Evolutionary conservation across 1,139 yeast genomes (phyloP).

Genomic region (Geotrichum europaeum): DNA sequence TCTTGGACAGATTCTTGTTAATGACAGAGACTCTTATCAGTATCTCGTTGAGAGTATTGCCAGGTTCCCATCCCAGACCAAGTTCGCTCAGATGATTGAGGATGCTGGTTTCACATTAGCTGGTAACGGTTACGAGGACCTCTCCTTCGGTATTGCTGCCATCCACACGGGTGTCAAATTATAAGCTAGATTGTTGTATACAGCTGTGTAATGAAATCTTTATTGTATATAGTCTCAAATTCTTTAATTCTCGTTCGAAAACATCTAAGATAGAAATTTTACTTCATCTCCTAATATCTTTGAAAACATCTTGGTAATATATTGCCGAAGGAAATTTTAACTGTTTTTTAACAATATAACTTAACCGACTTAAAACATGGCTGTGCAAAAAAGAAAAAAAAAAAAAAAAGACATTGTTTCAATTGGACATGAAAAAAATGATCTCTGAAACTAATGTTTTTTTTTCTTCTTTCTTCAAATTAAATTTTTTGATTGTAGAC

Average conservation of each 20-base stretch:
- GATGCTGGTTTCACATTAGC: slow-evolving; percentile 92
- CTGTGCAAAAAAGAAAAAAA: not conserved
- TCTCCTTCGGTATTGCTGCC: slow-evolving; percentile 95
- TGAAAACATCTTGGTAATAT: not conserved
- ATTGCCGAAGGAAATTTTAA: not conserved
- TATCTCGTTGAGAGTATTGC: slow-evolving; percentile 91
- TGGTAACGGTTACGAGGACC: slow-evolving; percentile 84
- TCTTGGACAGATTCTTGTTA: slow-evolving; percentile 92
- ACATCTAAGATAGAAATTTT: too few relatives aligned
- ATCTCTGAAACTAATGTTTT: not conserved
- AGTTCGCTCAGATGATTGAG: slow-evolving; percentile 84
- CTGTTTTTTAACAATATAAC: not conserved
- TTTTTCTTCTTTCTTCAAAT: not conserved
- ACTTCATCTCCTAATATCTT: not conserved
- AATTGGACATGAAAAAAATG: not conserved
- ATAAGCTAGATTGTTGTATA: slow-evolving; percentile 24
- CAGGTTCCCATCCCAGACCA: slow-evolving; percentile 86
- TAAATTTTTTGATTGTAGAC: not conserved
- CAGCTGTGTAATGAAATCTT: not conserved
- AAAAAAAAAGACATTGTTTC: not conserved
- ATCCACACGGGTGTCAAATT: slow-evolving; percentile 93
- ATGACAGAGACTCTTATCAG: slow-evolving; percentile 92
- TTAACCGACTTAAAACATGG: not conserved
- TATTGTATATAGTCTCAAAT: slow-evolving; percentile 2
- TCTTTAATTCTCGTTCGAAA: not conserved